phyloP scores from a whole-genome alignment of 176 grass and related monocot species.

The sorghum (Sorghum bicolor) region DNA sequence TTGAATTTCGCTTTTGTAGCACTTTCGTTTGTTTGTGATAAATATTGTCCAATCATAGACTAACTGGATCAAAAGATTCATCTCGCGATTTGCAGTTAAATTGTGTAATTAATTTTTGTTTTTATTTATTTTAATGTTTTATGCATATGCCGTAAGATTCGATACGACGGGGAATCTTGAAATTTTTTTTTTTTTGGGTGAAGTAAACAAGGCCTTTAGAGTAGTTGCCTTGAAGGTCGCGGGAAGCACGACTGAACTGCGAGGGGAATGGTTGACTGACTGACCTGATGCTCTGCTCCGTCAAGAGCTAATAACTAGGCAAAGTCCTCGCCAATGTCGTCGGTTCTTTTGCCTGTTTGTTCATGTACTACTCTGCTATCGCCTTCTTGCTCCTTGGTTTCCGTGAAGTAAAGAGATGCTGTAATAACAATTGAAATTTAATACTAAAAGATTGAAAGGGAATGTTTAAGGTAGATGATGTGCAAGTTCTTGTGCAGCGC shows the following conservation, averaged over 20 bases:
- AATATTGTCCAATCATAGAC: too few species aligned
- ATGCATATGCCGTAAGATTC: too few species aligned
- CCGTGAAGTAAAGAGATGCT: not conserved
- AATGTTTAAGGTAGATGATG: not conserved
- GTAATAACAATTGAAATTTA: not conserved
- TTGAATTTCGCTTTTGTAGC: too few species aligned
- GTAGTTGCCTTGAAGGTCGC: not conserved
- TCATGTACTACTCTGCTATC: not conserved
- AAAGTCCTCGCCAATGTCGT: not conserved
- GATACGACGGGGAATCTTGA: too few species aligned
- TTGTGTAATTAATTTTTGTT: too few species aligned
- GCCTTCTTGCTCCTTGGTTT: not conserved
- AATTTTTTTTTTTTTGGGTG: too few species aligned
- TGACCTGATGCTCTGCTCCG: not conserved
- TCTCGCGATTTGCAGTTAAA: too few species aligned
- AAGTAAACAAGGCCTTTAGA: too few species aligned
- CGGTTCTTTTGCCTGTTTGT: not conserved
- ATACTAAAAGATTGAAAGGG: too few species aligned
- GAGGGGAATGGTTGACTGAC: not conserved
- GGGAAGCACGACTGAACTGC: not conserved
- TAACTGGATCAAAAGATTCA: too few species aligned
- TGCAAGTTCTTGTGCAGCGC: not conserved
- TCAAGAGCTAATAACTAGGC: not conserved
- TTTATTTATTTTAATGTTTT: too few species aligned
- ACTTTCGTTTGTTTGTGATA: too few species aligned